phyloP scores from a whole-genome alignment of 352 stramenopile species.

The Thalassiosira mediterranea region DNA sequence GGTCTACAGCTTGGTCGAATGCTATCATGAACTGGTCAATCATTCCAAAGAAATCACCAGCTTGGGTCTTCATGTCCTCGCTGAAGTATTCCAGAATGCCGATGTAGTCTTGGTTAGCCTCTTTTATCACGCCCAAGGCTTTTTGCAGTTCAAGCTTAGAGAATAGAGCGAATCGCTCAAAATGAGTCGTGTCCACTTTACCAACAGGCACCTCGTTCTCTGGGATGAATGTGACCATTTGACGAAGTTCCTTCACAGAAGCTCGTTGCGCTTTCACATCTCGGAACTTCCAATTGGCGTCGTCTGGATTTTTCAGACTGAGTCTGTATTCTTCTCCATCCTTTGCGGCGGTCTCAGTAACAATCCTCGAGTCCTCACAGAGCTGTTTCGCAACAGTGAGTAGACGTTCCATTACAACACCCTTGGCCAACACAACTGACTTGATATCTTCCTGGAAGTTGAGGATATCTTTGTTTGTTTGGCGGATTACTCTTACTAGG shows the following conservation, averaged over 20 bases:
- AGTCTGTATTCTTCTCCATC: constrained; percentile 59
- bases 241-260: constrained; percentile 46
- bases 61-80: constrained; percentile 81
- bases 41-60: constrained; percentile 81
- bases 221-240: constrained; percentile 44
- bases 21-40: constrained; percentile 78
- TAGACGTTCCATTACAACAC: constrained; percentile 72
- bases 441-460: constrained; percentile 90
- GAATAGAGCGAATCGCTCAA: constrained; percentile 77
- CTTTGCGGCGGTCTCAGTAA: constrained; percentile 62
- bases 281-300: constrained; percentile 29
- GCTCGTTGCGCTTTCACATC: constrained; percentile 34
- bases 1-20: constrained; percentile 64
- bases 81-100: constrained; percentile 82
- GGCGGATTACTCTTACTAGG: constrained; percentile 92
- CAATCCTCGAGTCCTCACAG: constrained; percentile 57
- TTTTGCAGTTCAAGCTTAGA: constrained; percentile 62
- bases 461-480: constrained; percentile 91
- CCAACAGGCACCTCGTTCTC: constrained; percentile 52
- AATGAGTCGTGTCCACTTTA: constrained; percentile 60
- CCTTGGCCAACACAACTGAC: constrained; percentile 86
- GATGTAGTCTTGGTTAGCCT: constrained; percentile 66
- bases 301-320: constrained; percentile 31
- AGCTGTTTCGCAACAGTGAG: constrained; percentile 65
- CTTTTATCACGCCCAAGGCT: constrained; percentile 57